phyloP scores from a whole-genome alignment of 345 rosid species.

The Ceriops decandra region DNA sequence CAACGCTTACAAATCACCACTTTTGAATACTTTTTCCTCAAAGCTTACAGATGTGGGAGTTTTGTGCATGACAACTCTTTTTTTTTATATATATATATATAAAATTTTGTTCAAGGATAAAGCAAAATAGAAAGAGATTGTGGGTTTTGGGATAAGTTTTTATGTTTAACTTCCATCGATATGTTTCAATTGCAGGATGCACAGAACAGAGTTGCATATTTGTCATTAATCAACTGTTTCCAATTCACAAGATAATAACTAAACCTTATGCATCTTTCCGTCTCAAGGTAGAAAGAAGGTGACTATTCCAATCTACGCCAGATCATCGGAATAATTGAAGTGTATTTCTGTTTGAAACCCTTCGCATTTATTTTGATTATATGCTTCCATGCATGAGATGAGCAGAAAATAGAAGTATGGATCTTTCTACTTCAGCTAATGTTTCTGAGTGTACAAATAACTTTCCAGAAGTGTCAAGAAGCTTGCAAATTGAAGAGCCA shows the following conservation, averaged over 20 bases:
- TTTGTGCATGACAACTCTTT: no score
- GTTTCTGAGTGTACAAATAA: constrained; percentile 17
- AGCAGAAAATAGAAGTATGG: constrained; percentile 16
- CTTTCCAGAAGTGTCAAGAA: constrained; percentile 29
- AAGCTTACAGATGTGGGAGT: no score
- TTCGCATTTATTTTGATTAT: no score
- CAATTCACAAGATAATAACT: constrained; percentile 57
- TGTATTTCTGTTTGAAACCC: no score
- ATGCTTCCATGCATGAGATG: no score
- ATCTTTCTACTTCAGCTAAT: constrained; percentile 33
- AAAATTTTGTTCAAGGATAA: no score
- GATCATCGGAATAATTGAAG: no score
- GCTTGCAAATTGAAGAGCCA: constrained; percentile 30
- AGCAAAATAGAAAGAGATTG: no score
- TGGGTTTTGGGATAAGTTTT: no score
- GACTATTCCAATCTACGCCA: constrained; percentile 3
- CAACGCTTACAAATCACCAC: no score
- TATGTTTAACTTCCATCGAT: constrained; percentile 6
- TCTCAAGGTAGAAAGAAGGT: constrained; percentile 77
- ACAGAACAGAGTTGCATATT: constrained; percentile 78
- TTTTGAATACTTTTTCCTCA: no score
- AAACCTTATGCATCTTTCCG: constrained; percentile 72
- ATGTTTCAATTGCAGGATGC: constrained; percentile 59
- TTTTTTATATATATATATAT: no score
- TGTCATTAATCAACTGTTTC: constrained; percentile 72